Conservation (phyloP, 2,329 filamentous ascomycete species). For the Ophiocordyceps camponoti-rufipedis region DNA sequence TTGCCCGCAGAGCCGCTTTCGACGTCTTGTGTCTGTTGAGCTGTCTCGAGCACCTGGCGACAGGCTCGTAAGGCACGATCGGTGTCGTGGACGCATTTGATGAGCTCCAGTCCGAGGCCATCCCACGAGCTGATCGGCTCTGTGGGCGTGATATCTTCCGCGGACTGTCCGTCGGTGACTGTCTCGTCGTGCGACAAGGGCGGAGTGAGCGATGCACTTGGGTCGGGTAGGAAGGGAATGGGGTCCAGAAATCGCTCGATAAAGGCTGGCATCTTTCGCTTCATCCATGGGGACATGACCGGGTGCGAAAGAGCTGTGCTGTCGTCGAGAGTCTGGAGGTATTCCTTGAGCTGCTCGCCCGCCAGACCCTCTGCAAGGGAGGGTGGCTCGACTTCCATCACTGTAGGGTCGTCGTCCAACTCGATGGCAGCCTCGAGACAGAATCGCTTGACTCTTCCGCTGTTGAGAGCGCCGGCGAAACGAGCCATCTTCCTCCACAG, state of each 20-base stretch:
- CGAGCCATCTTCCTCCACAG: conserved; percentile 43
- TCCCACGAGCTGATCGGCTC: conserved; percentile 13
- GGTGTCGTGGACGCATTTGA: conserved; percentile 13
- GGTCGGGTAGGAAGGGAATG: conserved; percentile 41
- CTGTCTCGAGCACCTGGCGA: conserved; percentile 9
- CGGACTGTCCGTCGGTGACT: not conserved
- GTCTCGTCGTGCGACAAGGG: conserved; percentile 3
- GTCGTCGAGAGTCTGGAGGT: conserved; percentile 34
- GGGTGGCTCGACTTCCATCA: conserved; percentile 42
- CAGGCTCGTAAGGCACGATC: conserved; percentile 12
- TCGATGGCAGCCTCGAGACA: conserved; percentile 50
- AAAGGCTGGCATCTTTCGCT: conserved; percentile 28
- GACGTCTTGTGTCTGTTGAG: conserved; percentile 3
- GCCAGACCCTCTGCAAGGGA: conserved; percentile 45
- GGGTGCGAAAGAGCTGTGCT: conserved; percentile 40
- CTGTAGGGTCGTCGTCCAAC: conserved; percentile 45
- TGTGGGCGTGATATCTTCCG: not conserved
- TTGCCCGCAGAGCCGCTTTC: too few relatives aligned
- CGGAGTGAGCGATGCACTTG: conserved; percentile 20
- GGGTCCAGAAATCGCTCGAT: conserved; percentile 40
- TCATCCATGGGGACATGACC: conserved; percentile 36
- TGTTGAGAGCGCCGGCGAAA: conserved; percentile 38
- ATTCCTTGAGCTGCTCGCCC: conserved; percentile 40
- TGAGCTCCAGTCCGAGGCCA: conserved; percentile 14
- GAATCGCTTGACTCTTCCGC: conserved; percentile 37